phyloP scores from a whole-genome alignment of 345 rosid genomes.

The Syzygium aqueum region DNA sequence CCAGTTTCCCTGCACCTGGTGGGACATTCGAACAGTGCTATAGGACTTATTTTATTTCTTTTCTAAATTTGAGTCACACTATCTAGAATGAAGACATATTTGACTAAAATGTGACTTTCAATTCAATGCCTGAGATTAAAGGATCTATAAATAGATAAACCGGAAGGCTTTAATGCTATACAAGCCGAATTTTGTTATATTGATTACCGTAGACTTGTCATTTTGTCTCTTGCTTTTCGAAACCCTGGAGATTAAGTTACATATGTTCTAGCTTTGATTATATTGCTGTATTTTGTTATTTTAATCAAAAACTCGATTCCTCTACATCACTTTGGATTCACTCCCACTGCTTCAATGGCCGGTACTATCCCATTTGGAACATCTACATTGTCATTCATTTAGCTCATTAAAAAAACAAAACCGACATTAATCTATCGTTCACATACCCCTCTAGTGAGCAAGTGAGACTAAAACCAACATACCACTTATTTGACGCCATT shows the following conservation, averaged over 20 bases:
- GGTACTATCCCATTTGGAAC: background rate
- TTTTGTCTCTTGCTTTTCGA: background rate
- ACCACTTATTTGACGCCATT: background rate
- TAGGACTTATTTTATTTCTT: background rate
- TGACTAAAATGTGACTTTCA: background rate
- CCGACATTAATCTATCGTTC: background rate
- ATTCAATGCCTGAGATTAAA: background rate
- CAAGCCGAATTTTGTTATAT: background rate
- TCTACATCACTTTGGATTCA: background rate
- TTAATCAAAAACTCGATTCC: background rate
- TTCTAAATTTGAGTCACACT: background rate
- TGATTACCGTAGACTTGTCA: background rate
- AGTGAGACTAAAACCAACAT: background rate
- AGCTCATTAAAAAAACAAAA: background rate
- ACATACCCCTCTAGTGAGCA: background rate
- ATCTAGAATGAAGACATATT: background rate
- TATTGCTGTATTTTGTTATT: background rate
- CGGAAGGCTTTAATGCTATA: background rate
- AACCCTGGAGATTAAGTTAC: background rate
- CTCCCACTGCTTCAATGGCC: background rate
- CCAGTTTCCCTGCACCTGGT: background rate
- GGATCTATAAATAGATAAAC: background rate
- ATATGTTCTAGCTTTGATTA: background rate
- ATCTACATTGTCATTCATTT: background rate
- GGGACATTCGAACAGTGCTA: background rate